phyloP scores from a whole-genome alignment of 208 protist genomes.

The Zelonia costaricensis region DNA sequence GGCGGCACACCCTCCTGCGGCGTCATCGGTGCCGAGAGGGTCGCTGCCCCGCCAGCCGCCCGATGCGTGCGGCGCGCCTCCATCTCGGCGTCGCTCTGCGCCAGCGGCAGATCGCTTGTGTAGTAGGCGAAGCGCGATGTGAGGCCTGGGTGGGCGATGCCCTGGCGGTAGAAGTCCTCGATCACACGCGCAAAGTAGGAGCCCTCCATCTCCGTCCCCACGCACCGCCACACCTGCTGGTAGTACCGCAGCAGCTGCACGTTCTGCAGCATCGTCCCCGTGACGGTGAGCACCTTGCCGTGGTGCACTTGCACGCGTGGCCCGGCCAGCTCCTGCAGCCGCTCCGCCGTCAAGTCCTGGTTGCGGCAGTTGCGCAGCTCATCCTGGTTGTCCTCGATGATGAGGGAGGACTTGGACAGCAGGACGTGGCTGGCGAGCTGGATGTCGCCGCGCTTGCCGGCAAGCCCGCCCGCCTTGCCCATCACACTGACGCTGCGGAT shows the following conservation, averaged over 20 bases:
- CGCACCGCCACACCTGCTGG: conserved; percentile 78
- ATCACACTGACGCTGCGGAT: conserved; percentile 89
- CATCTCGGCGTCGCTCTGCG: conserved; percentile 49
- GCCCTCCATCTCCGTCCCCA: conserved; percentile 90
- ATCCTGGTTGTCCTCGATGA: conserved; percentile 83
- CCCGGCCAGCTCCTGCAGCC: conserved; percentile 59
- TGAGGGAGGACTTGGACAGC: conserved; percentile 82
- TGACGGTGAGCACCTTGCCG: conserved; percentile 82
- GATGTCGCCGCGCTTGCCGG: conserved; percentile 88
- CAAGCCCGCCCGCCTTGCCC: conserved; percentile 88
- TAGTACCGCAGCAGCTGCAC: conserved; percentile 80
- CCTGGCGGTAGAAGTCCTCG: conserved; percentile 80
- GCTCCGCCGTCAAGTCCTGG: conserved; percentile 57
- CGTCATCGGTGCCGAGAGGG: conserved; percentile 77
- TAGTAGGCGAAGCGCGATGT: conserved; percentile 88
- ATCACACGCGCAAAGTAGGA: conserved; percentile 88
- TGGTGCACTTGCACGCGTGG: conserved; percentile 56
- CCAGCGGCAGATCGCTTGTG: conserved; percentile 84
- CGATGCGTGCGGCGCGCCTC: conserved; percentile 31
- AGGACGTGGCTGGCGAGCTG: conserved; percentile 85
- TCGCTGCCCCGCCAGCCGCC: conserved; percentile 11
- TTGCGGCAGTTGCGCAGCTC: conserved; percentile 85
- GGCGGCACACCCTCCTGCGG: conserved; percentile 79
- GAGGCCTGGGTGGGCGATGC: conserved; percentile 61
- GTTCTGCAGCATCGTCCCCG: conserved; percentile 90